Evolutionary conservation across 1,139 yeast species (phyloP).

Genomic region (Chernovozyma aurita): DNA sequence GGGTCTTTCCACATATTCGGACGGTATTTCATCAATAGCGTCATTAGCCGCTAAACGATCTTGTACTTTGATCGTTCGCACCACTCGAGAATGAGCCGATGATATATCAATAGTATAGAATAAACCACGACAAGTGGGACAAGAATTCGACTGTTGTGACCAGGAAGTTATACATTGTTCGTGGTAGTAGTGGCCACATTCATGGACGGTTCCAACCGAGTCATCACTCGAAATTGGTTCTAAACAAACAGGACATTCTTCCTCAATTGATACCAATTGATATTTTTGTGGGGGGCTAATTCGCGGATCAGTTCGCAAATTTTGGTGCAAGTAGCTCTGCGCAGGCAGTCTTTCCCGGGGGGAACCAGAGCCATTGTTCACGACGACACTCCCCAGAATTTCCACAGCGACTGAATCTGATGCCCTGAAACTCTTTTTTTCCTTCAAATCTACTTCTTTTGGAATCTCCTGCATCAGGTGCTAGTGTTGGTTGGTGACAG

Average conservation of each 20-base stretch:
- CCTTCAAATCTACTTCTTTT: no score
- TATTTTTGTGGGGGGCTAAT: no score
- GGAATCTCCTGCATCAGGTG: no score
- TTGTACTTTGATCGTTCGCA: conserved; percentile 16
- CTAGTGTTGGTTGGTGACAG: no score
- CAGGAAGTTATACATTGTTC: conserved; percentile 42
- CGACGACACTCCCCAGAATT: no score
- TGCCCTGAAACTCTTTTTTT: no score
- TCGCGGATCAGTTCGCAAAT: not conserved
- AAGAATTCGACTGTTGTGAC: conserved; percentile 47
- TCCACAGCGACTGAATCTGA: no score
- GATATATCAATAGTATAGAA: conserved; percentile 23
- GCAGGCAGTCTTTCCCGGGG: no score
- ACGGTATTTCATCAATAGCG: conserved; percentile 38
- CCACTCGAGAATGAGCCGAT: conserved; percentile 5
- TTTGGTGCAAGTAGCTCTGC: not conserved
- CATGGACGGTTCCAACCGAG: conserved; percentile 33
- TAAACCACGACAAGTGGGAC: conserved; percentile 48
- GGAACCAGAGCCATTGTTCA: no score
- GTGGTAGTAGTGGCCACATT: conserved; percentile 45
- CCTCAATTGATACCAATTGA: conserved; percentile 11
- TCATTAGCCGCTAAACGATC: conserved; percentile 32
- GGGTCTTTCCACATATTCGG: conserved; percentile 17
- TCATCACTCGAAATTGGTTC: conserved; percentile 25
- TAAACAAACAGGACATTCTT: conserved; percentile 49